These are phyloP conservation scores for Trichoderma asperellum DNA, from an alignment of 2,329 filamentous ascomycete species.

Conservation along the genomic window DNA sequence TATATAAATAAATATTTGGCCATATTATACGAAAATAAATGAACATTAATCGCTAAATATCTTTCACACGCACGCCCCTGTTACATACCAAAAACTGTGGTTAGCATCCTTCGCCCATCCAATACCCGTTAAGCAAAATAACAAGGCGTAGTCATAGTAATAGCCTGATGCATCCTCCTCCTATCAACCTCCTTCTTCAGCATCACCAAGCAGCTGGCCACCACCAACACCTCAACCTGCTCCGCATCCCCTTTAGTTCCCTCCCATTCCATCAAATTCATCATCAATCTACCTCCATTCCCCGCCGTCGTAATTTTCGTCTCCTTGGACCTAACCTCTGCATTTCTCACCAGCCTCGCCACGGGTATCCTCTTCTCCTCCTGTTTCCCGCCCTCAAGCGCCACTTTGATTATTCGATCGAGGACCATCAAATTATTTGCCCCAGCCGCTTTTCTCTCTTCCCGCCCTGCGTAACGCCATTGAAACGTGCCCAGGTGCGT, in stretches of 20 bases:
- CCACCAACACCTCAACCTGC: constrained; percentile 54
- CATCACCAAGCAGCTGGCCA: constrained; percentile 63
- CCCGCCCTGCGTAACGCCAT: constrained; percentile 58
- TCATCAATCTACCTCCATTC: constrained; percentile 54
- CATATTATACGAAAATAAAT: neutral
- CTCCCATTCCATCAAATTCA: constrained; percentile 47
- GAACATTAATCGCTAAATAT: neutral
- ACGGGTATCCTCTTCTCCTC: constrained; percentile 42
- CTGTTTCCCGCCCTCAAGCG: constrained; percentile 36
- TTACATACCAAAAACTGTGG: neutral
- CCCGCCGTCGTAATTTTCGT: constrained; percentile 47
- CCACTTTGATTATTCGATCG: constrained; percentile 49
- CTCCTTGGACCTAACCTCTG: constrained; percentile 46
- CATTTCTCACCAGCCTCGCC: constrained; percentile 50
- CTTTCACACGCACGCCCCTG: neutral
- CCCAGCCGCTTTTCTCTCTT: constrained; percentile 50
- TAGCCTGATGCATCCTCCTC: constrained; percentile 55
- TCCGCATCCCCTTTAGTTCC: constrained; percentile 40
- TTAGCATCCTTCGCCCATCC: constrained; percentile 20
- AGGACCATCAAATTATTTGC: constrained; percentile 54
- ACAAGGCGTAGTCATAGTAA: constrained; percentile 41
- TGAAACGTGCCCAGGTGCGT: constrained; percentile 55
- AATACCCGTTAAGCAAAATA: neutral
- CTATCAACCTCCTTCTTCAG: constrained; percentile 68
- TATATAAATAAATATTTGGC: neutral